A percentile compares a stretch with the other conserved stretches of the same genome.
phyloP scores from a whole-genome alignment of 495 filamentous ascomycete genomes.

The Aspergillus panamensis region DNA sequence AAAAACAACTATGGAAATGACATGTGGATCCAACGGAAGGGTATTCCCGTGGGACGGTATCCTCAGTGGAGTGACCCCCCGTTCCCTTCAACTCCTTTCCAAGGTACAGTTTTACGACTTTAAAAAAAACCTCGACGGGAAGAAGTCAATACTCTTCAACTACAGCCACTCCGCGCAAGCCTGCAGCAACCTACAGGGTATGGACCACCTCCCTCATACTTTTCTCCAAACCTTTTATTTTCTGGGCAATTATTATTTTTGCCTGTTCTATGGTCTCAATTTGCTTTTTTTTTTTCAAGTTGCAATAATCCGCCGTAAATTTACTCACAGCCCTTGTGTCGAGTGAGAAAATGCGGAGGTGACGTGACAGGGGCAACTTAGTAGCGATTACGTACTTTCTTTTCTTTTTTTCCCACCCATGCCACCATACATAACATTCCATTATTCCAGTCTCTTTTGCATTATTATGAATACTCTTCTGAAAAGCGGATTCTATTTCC shows the following conservation, averaged over 20 bases:
- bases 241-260: neutral
- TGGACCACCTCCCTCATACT: neutral
- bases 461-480: neutral
- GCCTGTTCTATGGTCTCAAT: neutral
- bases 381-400: neutral
- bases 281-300: neutral
- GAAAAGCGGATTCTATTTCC: neutral
- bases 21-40: slow-evolving; percentile 18
- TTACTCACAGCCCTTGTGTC: slow-evolving; percentile 11
- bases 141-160: neutral
- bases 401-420: neutral
- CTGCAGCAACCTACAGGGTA: neutral
- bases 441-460: neutral
- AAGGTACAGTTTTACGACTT: neutral
- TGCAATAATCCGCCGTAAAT: neutral
- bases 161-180: neutral
- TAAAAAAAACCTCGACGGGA: neutral
- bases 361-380: slow-evolving; percentile 16
- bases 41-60: slow-evolving; percentile 9
- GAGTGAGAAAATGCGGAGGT: slow-evolving; percentile 18
- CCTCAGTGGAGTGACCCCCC: slow-evolving; percentile 2
- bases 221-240: neutral
- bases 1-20: slow-evolving; percentile 6
- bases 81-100: neutral
- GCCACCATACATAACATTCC: neutral